Evolutionary conservation across 2,329 filamentous ascomycete genomes (phyloP).

Genomic region (Lachnellula suecica): DNA sequence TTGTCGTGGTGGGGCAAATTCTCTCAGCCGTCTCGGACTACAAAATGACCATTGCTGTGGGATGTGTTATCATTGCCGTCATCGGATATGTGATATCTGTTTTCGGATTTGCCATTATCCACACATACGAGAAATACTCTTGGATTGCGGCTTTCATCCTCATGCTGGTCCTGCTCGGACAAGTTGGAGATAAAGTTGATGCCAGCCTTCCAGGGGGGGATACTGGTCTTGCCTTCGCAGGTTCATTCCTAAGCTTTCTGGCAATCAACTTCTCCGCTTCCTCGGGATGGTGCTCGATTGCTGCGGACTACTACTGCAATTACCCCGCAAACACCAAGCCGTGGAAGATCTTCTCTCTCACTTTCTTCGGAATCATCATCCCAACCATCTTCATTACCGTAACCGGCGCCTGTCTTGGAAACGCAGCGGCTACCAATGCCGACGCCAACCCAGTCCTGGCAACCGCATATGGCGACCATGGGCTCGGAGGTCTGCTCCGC

Average conservation of each 20-base stretch:
- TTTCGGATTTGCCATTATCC: constrained; percentile 40
- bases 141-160: constrained; percentile 48
- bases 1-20: constrained; percentile 42
- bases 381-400: constrained; percentile 41
- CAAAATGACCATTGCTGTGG: constrained; percentile 40
- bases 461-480: constrained; percentile 40
- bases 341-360: constrained; percentile 32
- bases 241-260: constrained; percentile 29
- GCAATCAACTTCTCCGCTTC: constrained; percentile 30
- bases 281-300: constrained; percentile 32
- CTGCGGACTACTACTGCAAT: constrained; percentile 33
- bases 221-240: constrained; percentile 35
- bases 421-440: constrained; percentile 37
- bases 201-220: constrained; percentile 33
- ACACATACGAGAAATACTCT: constrained; percentile 48
- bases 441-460: constrained; percentile 38
- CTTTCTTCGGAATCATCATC: constrained; percentile 27
- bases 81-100: constrained; percentile 30
- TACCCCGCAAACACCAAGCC: constrained; percentile 31
- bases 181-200: constrained; percentile 44
- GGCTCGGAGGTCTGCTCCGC: constrained; percentile 46
- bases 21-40: constrained; percentile 34
- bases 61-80: constrained; percentile 30
- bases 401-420: constrained; percentile 41
- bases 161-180: constrained; percentile 46